phyloP scores from a whole-genome alignment of 345 rosid species.

The Salix udensis region DNA sequence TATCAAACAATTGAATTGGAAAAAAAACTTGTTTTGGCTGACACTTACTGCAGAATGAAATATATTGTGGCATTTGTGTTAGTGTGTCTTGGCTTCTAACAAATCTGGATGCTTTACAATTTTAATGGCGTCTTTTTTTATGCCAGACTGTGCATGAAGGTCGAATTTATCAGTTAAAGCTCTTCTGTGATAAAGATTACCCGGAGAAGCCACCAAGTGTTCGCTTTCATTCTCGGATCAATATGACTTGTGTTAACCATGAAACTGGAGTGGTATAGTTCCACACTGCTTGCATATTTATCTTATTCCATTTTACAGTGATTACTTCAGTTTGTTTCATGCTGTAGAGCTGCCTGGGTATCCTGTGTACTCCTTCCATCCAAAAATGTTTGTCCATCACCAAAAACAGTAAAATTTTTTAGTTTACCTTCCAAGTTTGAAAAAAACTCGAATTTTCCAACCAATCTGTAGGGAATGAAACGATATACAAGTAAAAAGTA shows the following conservation, averaged over 20 bases:
- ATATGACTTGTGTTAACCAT: conserved; percentile 89
- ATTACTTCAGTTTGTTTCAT: neutral
- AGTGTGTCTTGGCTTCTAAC: conserved; percentile 1
- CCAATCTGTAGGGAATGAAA: neutral
- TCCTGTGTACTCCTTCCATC: neutral
- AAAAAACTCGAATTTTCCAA: neutral
- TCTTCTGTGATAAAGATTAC: conserved; percentile 94
- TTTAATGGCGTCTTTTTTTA: neutral
- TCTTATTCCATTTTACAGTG: neutral
- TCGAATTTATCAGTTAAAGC: conserved; percentile 92
- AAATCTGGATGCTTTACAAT: neutral
- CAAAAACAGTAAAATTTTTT: neutral
- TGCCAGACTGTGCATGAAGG: conserved; percentile 93
- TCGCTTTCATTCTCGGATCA: conserved; percentile 88
- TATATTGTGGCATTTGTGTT: neutral
- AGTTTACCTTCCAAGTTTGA: neutral
- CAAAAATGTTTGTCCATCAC: neutral
- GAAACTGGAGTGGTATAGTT: conserved; percentile 86
- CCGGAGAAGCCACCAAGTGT: conserved; percentile 96
- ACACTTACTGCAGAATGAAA: neutral
- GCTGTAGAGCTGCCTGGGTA: neutral
- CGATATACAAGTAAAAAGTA: neutral
- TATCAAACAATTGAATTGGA: neutral
- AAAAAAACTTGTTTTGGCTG: neutral
- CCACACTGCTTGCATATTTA: neutral